Base-by-base conservation (phyloP, 768 basidiomycete genomes). In the Trametes gibbosa region DNA sequence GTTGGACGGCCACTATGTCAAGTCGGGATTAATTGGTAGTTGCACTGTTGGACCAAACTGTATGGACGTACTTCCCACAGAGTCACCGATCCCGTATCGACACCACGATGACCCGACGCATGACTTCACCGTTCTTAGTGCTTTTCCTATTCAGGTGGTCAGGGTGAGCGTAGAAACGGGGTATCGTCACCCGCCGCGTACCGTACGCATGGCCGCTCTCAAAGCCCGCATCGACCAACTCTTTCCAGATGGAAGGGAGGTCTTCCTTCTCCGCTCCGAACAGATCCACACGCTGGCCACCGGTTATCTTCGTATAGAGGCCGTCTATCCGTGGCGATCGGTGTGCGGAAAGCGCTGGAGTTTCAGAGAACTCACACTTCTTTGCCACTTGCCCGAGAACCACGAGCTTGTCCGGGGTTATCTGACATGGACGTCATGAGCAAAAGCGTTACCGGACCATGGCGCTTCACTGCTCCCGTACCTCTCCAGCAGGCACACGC, bases 131-230 rank as follows among this genome's bases (percentile, higher is more conserved):
- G 87, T 88, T n/a, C 88, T 77, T 37, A 90, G 72, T 10, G 81
- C 77, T 60, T 76, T 76, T n/a, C 73, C 73, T 73, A 40, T 21
- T 9, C n/a, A n/a, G 3, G 25, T 14, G 17, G 5, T 10, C 47
- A 49, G n/a, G 4, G 24, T 21, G 35, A 14, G 35, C 8, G 25
- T 2, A 17, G 6, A 16, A 10, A 34, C 19, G 1, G 13, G 5
- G 21, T 7, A 32, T 10, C 29, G 10, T 32, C 29, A 17, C 14
- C 27, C 6, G 8, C 19, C 19, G 29, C 65, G 82, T 82, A 59
- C 87, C 88, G 67, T 90, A 90, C 0, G 85, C 89, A 65, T 89
- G 87, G 1, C 89, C 88, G 37, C 84, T 86, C 70, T 90, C 86
- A 63, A 91, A 87, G 8, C 88, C 88, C 4, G 84, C 86, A 5